Percentiles rank a stretch among this genome's conserved stretches.
phyloP scores from a whole-genome alignment of 2,329 filamentous ascomycete species.

The Ramularia endophylla region DNA sequence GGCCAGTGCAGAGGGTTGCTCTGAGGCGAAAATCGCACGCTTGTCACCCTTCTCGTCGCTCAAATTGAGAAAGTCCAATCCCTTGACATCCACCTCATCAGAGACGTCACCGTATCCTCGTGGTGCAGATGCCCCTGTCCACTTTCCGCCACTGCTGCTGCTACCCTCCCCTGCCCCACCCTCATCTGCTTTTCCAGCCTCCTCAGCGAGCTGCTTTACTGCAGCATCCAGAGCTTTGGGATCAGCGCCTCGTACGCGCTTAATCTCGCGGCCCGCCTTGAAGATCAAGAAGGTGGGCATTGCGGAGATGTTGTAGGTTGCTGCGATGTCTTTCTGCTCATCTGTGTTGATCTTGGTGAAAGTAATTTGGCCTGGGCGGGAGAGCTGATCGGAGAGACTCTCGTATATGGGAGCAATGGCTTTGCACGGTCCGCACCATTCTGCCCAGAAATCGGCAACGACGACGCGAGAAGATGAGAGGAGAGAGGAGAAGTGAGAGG shows the following conservation, averaged over 20 bases:
- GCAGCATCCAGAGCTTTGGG: conserved; percentile 62
- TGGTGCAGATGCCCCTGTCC: conserved; percentile 70
- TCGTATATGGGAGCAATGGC: conserved; percentile 79
- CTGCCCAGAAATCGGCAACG: conserved; percentile 84
- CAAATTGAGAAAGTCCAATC: conserved; percentile 81
- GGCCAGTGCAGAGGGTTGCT: conserved; percentile 58
- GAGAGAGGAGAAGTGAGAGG: conserved; percentile 58
- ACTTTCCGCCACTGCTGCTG: conserved; percentile 41
- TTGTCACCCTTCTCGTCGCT: conserved; percentile 71
- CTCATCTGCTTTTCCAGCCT: conserved; percentile 45
- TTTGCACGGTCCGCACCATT: conserved; percentile 81
- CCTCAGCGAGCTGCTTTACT: conserved; percentile 63
- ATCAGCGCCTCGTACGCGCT: conserved; percentile 57
- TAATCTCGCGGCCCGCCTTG: conserved; percentile 34
- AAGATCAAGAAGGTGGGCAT: conserved; percentile 89
- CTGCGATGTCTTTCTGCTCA: conserved; percentile 64
- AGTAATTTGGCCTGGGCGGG: conserved; percentile 64
- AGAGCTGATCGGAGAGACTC: conserved; percentile 63
- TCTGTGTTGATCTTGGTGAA: conserved; percentile 89
- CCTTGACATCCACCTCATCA: conserved; percentile 69
- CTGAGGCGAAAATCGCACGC: conserved; percentile 62
- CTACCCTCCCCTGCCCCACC: conserved; percentile 37
- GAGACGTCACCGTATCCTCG: conserved; percentile 81
- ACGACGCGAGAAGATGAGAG: conserved; percentile 71
- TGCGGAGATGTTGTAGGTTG: conserved; percentile 65